Evolutionary conservation across 2,329 filamentous ascomycete genomes (phyloP).

Genomic region (Keithomyces neogunnii): DNA sequence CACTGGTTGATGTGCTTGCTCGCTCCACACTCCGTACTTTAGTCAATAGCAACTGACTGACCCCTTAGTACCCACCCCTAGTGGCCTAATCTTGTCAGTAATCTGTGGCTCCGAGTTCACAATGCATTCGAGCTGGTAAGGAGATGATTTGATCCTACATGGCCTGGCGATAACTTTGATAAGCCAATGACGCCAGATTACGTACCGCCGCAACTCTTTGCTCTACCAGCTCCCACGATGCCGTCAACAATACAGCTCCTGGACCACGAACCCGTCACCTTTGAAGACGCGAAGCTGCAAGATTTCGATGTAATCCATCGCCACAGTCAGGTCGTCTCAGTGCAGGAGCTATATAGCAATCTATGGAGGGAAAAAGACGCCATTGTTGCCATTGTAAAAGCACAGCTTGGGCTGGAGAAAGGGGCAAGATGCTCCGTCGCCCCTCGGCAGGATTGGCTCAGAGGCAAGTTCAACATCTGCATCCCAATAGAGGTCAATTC

Average conservation of each 20-base stretch:
- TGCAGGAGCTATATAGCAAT: background rate
- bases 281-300: background rate
- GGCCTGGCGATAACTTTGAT: too few relatives aligned
- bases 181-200: too few relatives aligned
- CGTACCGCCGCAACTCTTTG: too few relatives aligned
- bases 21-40: too few relatives aligned
- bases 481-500: constrained; percentile 20
- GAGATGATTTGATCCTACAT: too few relatives aligned
- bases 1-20: too few relatives aligned
- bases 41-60: too few relatives aligned
- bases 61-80: too few relatives aligned
- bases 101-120: too few relatives aligned
- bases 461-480: constrained; percentile 27
- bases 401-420: constrained; percentile 17
- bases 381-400: constrained; percentile 12
- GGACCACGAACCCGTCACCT: constrained; percentile 1
- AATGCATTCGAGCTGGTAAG: too few relatives aligned
- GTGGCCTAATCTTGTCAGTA: too few relatives aligned
- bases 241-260: background rate
- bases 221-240: background rate
- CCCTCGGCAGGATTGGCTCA: constrained; percentile 18
- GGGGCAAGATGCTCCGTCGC: constrained; percentile 16
- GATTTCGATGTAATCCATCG: constrained; percentile 3
- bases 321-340: background rate
- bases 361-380: constrained; percentile 9